Conservation (phyloP, 2,329 filamentous ascomycete genomes). For the Penicillium sp. region DNA sequence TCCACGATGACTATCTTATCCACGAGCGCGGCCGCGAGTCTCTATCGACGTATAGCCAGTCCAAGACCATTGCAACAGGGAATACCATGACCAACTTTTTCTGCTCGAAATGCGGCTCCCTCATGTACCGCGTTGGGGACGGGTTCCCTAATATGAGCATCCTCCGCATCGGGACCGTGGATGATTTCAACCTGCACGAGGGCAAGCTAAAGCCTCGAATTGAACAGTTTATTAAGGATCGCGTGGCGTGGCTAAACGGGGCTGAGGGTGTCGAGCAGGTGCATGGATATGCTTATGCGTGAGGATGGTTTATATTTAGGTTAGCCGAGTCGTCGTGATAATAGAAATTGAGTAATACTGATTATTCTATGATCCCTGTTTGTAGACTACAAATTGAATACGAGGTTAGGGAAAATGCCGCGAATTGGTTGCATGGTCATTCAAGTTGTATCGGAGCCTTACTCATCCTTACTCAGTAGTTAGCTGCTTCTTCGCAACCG, state of each 20-base stretch:
- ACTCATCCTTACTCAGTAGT: too few relatives aligned
- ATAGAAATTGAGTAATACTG: too few relatives aligned
- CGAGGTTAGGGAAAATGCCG: too few relatives aligned
- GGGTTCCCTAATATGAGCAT: conserved; percentile 3
- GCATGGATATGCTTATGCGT: conserved; percentile 10
- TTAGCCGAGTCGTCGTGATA: too few relatives aligned
- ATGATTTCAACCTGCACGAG: conserved; percentile 64
- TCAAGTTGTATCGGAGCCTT: too few relatives aligned
- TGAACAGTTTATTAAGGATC: conserved; percentile 59
- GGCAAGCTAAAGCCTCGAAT: conserved; percentile 59
- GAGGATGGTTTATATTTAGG: neutral
- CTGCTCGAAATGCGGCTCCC: conserved; percentile 7
- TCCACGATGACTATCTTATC: neutral
- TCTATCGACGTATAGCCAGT: neutral
- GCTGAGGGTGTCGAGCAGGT: conserved; percentile 43
- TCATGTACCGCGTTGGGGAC: conserved; percentile 10
- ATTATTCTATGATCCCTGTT: too few relatives aligned
- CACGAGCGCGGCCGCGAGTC: conserved; percentile 1
- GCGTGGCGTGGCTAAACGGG: conserved; percentile 55
- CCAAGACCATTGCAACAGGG: neutral
- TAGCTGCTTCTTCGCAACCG: too few relatives aligned
- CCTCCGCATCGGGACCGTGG: conserved; percentile 63
- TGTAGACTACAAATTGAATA: too few relatives aligned
- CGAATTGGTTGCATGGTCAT: too few relatives aligned
- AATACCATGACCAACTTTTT: conserved; percentile 10